These are phyloP conservation scores for Jackrogersella multiformis DNA, from an alignment of 495 filamentous ascomycete species.

Conservation along the genomic window DNA sequence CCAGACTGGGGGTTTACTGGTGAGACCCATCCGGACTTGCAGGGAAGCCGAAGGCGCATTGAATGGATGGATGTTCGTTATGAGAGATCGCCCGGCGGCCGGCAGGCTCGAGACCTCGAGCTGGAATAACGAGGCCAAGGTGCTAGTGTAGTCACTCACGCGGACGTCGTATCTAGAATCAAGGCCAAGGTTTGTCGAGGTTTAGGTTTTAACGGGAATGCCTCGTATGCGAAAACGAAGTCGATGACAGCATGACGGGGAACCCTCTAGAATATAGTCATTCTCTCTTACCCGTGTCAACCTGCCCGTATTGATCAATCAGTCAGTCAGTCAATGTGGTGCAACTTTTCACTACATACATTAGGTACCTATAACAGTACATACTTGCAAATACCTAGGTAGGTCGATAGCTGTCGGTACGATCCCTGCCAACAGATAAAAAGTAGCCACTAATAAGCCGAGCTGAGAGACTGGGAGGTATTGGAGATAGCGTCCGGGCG, in stretches of 20 bases:
- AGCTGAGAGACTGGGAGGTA: conserved; percentile 13
- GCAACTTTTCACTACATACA: conserved; percentile 10
- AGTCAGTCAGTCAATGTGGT: conserved; percentile 10
- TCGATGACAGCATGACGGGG: conserved; percentile 20
- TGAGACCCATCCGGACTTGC: conserved; percentile 14
- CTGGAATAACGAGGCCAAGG: conserved; percentile 23
- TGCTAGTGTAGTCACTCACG: conserved; percentile 4
- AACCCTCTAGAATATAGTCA: conserved; percentile 9
- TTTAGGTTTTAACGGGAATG: conserved; percentile 29
- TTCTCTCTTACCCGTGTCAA: conserved; percentile 1
- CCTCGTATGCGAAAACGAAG: conserved; percentile 35
- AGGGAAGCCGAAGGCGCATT: conserved; percentile 18
- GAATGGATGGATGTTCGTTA: conserved; percentile 12
- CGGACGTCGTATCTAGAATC: conserved; percentile 14
- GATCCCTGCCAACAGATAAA: conserved; percentile 35
- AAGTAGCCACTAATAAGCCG: conserved; percentile 31
- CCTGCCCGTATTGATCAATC: no score
- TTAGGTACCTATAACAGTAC: no score
- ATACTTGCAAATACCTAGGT: no score
- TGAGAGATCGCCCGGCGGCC: conserved; percentile 31
- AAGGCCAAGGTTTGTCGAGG: conserved; percentile 28
- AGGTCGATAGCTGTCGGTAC: conserved; percentile 32
- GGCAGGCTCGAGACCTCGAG: conserved; percentile 18
- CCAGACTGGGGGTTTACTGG: conserved; percentile 28
- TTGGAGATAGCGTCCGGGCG: conserved; percentile 40